Evolutionary conservation across 2,329 filamentous ascomycete genomes (phyloP).

Genomic region (Aspergillus awamori): DNA sequence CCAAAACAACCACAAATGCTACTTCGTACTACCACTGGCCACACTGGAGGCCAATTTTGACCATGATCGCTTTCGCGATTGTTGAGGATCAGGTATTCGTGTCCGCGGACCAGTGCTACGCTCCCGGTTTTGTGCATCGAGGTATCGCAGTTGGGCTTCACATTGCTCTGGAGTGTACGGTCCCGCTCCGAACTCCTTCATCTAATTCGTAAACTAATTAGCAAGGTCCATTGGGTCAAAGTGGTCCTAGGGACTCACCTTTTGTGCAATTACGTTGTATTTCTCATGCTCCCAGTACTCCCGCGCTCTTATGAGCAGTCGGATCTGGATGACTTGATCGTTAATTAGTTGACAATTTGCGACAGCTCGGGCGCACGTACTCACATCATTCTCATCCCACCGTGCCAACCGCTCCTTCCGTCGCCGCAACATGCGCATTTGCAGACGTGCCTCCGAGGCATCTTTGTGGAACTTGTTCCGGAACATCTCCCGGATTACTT

Average conservation of each 20-base stretch:
- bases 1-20: background rate
- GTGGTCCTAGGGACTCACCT: constrained; percentile 29
- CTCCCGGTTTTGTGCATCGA: constrained; percentile 28
- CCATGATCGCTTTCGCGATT: constrained; percentile 21
- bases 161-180: constrained; percentile 42
- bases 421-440: constrained; percentile 46
- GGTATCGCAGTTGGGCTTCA: constrained; percentile 34
- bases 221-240: background rate
- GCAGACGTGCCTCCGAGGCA: constrained; percentile 43
- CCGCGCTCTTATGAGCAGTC: constrained; percentile 40
- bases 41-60: constrained; percentile 10
- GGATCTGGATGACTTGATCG: constrained; percentile 31
- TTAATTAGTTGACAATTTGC: constrained; percentile 16
- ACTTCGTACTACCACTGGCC: constrained; percentile 1
- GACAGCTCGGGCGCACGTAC: constrained; percentile 37
- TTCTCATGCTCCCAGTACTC: constrained; percentile 43
- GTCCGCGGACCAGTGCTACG: constrained; percentile 21
- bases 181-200: constrained; percentile 40
- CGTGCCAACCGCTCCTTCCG: constrained; percentile 38
- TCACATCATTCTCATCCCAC: constrained; percentile 50
- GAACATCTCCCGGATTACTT: constrained; percentile 40
- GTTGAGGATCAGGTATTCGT: constrained; percentile 28
- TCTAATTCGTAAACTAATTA: constrained; percentile 21
- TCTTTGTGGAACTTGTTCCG: constrained; percentile 42
- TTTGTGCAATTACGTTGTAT: constrained; percentile 42